Evolutionary conservation across 2,329 filamentous ascomycete species (phyloP), one percentile per base, ranked within the genome.

Genomic region (Penicillium griseofulvum): DNA sequence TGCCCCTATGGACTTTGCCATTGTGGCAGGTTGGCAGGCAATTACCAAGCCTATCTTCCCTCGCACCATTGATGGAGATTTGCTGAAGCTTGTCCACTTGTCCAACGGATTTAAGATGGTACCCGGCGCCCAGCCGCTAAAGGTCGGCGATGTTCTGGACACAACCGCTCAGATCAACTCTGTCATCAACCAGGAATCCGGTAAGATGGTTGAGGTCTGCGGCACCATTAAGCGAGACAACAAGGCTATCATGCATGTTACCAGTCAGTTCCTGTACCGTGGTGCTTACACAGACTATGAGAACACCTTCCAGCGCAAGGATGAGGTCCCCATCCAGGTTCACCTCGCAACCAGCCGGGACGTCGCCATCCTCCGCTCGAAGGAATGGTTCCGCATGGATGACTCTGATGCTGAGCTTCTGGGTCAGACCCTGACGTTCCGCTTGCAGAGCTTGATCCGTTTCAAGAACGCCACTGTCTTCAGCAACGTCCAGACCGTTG

Each of bases 201-300:
- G 94, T 45, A 99, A 99, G 82, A 97, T 99, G 92, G 95, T 99
- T 17, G 95, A 99, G 76, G 93, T 99, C n/a, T 97, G 92, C 68
- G 94, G 94, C 59, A 99, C 94, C 6, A 96, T 99, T 68, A 88
- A 84, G 51, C 88, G 94, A 41, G 86, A 92, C 51, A 88, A 88
- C 26, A 76, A 89, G 73, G 82, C 91, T 6, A 91, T 99, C 60
- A 99, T 99, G 94, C 91, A 99, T 72, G 94, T 99, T 28, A 97
- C 92, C 12, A 97, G 91, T 59, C 94, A 99, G 75, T 99, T 99
- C 83, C 76, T 99, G 68, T 99, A 99, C 81, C 88, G 95, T 47
- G 94, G 94, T 54, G 82, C 83, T 29, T 99, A 99, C 78, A 89
- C 84, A 53, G 95, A 99, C 74, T 99, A 86, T 66, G 89, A 97